Percentiles rank a stretch among this genome's conserved stretches.
phyloP scores from a whole-genome alignment of 768 basidiomycete genomes.

The Leccinum aurantiacum region DNA sequence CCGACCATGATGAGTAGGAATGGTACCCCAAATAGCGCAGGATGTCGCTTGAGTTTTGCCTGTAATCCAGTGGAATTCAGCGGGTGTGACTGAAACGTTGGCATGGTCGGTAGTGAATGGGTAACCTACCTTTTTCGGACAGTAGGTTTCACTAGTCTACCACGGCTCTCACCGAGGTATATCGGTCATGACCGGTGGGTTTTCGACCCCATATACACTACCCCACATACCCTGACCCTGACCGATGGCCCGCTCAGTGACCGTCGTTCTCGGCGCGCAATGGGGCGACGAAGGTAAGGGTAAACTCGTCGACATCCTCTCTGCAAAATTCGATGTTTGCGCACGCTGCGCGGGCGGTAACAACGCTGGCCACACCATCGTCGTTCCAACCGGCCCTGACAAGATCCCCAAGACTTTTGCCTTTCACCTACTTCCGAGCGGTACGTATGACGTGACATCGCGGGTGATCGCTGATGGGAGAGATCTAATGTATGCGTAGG shows the following conservation, averaged over 20 bases:
- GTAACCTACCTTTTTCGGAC: constrained; percentile 20
- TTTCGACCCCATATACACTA: not conserved
- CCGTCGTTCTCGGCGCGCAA: constrained; percentile 83
- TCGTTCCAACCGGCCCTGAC: constrained; percentile 70
- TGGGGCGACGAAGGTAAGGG: constrained; percentile 96
- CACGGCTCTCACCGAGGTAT: constrained; percentile 13
- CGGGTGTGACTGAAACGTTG: constrained; percentile 51
- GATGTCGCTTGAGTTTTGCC: constrained; percentile 56
- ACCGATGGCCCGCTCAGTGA: constrained; percentile 37
- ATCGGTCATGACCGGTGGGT: constrained; percentile 27
- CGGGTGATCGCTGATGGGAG: not conserved
- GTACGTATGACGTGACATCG: constrained; percentile 39
- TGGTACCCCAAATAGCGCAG: constrained; percentile 79
- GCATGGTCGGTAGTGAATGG: constrained; percentile 36
- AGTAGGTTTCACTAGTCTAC: not conserved
- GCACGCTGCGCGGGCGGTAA: constrained; percentile 98
- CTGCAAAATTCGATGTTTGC: constrained; percentile 87
- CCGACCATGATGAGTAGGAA: constrained; percentile 84
- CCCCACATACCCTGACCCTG: not conserved
- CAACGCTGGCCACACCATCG: constrained; percentile 98
- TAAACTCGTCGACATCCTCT: constrained; percentile 95
- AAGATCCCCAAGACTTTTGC: constrained; percentile 82
- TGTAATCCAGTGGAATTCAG: constrained; percentile 12
- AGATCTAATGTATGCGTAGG: constrained; percentile 8
- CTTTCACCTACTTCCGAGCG: constrained; percentile 93